phyloP scores from a whole-genome alignment of 2,329 filamentous ascomycete genomes.

The Venturia asperata region DNA sequence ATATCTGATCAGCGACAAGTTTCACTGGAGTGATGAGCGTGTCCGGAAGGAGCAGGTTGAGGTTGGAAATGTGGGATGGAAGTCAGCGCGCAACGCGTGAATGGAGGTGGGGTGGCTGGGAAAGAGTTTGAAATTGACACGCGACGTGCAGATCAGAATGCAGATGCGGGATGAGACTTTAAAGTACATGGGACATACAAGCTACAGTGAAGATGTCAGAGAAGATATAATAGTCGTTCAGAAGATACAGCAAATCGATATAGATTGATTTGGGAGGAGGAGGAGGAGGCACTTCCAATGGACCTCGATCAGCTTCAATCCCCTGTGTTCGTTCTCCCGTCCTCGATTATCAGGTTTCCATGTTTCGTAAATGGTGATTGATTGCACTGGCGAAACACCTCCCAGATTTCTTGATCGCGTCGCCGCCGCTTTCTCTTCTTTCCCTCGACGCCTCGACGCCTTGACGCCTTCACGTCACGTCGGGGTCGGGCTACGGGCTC shows the following conservation, averaged over 20 bases:
- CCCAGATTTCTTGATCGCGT: neutral
- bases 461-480: conserved; percentile 1
- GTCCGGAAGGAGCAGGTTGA: neutral
- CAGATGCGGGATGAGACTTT: neutral
- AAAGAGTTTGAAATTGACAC: neutral
- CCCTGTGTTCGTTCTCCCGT: neutral
- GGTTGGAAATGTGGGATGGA: neutral
- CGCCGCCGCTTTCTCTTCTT: neutral
- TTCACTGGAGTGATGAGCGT: no score
- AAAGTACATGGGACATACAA: neutral
- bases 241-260: neutral
- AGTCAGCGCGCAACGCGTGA: no score
- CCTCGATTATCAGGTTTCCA: neutral
- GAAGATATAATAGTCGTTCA: neutral
- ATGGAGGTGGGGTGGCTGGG: neutral
- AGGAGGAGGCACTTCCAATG: neutral
- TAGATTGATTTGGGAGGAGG: no score
- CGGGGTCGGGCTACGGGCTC: neutral
- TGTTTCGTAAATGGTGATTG: neutral
- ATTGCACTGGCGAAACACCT: neutral
- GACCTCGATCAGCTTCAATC: neutral
- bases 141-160: neutral
- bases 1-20: no score
- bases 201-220: neutral
- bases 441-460: neutral